Base-by-base conservation (phyloP, 2,329 filamentous ascomycete species). In the Xylaria sp. region DNA sequence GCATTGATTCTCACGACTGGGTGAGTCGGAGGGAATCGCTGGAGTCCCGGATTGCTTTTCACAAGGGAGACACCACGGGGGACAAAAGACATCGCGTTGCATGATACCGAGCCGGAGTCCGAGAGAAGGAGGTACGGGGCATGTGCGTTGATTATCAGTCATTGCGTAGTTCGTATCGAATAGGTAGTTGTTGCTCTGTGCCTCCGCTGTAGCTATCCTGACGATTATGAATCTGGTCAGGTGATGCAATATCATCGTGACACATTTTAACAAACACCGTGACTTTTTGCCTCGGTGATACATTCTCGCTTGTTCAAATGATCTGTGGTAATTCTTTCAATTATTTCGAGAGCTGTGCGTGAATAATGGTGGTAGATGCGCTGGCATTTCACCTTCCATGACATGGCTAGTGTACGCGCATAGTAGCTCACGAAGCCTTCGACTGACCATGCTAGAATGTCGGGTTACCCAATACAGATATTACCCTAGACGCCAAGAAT, bases 1-100 rank as follows among this genome's bases (percentile, higher is more conserved):
- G 61, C 58, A 65, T 62, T 56, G 49, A 62, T 35, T 50, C 54
- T 59, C 56, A 61, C 37, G 47, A 59, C 34, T 53, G 58, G 61
- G 63, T 65, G 55, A 61, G 54, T 57, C 51, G 58, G 23, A 54
- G 39, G 49, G 47, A 42, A 51, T 51, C 63, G 57, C 46, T 52
- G 61, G 64, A 54, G 63, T 65, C 51, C 42, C 11, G 59, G 61
- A 44, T 58, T 65, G 57, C 10, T 59, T 65, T 42, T 63, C 13
- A 53, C 34, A 58, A 52, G 23, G 47, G 49, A 49, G 46, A 64
- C 63, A 64, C 59, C 58, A 61, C 57, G 50, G 52, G 62, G 16
- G 58, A 55, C 58, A 59, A 30, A 30, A 30, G 23, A 30, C 23
- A 30, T 30, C n/a, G 47, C 39, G 54, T 54, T 59, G 54, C 59